These are phyloP conservation scores for Nannizzia gypsea DNA, from an alignment of 2,329 filamentous ascomycete genomes.

Conservation along the genomic window DNA sequence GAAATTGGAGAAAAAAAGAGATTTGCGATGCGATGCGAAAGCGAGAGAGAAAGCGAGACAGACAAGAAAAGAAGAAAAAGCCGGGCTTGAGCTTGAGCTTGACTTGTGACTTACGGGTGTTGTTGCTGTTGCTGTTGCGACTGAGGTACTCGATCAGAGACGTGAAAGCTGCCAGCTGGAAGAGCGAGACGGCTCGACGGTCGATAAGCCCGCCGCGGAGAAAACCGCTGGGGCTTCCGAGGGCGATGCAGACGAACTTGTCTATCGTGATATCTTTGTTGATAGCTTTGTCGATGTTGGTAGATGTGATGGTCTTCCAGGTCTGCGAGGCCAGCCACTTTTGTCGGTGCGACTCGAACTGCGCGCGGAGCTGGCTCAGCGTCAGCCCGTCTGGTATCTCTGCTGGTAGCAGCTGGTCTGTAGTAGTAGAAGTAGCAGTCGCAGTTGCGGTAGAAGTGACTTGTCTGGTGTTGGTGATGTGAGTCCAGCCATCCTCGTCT, in stretches of 20 bases:
- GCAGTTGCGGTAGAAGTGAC: not conserved
- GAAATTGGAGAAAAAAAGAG: no score
- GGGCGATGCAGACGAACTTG: slow-evolving; percentile 29
- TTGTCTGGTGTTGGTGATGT: slow-evolving; percentile 14
- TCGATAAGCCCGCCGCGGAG: slow-evolving; percentile 33
- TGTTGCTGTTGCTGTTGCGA: no score
- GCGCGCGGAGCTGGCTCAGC: slow-evolving; percentile 21
- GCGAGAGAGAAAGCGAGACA: not conserved
- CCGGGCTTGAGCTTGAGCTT: no score
- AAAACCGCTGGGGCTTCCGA: slow-evolving; percentile 33
- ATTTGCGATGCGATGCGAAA: no score
- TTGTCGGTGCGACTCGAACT: slow-evolving; percentile 21
- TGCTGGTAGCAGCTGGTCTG: slow-evolving; percentile 23
- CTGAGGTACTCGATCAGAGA: slow-evolving; percentile 21
- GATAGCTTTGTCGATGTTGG: not conserved
- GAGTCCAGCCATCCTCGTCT: slow-evolving; percentile 34
- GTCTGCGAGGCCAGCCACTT: slow-evolving; percentile 23
- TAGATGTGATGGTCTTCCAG: slow-evolving; percentile 16
- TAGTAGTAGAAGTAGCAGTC: not conserved
- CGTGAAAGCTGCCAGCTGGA: slow-evolving; percentile 30
- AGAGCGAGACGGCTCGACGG: slow-evolving; percentile 29
- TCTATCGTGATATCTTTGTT: slow-evolving; percentile 12
- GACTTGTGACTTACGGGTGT: no score
- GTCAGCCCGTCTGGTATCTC: slow-evolving; percentile 27
- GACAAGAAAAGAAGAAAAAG: slow-evolving; percentile 3